Evolutionary conservation across 495 filamentous ascomycete genomes (phyloP), one percentile per base, ranked within the genome.

Genomic region (Neurospora sp.): DNA sequence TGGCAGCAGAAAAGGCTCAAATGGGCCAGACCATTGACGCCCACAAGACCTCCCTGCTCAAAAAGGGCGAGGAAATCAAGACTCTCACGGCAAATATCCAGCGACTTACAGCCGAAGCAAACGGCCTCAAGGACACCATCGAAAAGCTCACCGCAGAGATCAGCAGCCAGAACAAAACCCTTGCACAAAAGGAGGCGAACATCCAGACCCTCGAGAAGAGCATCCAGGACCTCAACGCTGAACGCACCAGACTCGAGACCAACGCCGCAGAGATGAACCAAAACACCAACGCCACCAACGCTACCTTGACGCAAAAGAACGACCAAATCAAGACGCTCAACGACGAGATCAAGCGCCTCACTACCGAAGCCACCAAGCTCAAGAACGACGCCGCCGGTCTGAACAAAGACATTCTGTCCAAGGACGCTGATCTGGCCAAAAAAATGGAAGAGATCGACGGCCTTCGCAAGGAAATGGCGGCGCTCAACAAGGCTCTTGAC

Each of bases 221-320:
- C 75, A 83, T 91, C 61, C 89, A 88, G 73, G 91, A 93, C 78
- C 87, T 93, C 70, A 90, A 87, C 76, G 91, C 91, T 4, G 92
- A 94, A 79, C 91, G 7, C 11, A 40, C 71, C 1, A 22, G 40
- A 22, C 27, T 68, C 12, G 61, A 68, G 10, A 70, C 22, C 14
- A 39, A 27, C 3, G n/a, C 18, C 31, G 31, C 37, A 16, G 61
- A 70, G 35, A 20, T 69, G 0, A 18, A 7, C 27, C 53, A 35
- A 35, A 35, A 9, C 14, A 66, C 27, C 27, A 66, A 0, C 27
- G 27, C 27, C 53, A 31, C 18, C 9, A 3, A 66, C 12, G 31
- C 53, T 1, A 18, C 22, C 27, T 18, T 66, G 27, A 35, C 11
- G 0, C 2, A 3, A 66, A 66, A 18, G 11, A 66, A 66, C 27